These are phyloP conservation scores for Aspergillus persii DNA, from an alignment of 2,329 filamentous ascomycete species.

Conservation along the genomic window DNA sequence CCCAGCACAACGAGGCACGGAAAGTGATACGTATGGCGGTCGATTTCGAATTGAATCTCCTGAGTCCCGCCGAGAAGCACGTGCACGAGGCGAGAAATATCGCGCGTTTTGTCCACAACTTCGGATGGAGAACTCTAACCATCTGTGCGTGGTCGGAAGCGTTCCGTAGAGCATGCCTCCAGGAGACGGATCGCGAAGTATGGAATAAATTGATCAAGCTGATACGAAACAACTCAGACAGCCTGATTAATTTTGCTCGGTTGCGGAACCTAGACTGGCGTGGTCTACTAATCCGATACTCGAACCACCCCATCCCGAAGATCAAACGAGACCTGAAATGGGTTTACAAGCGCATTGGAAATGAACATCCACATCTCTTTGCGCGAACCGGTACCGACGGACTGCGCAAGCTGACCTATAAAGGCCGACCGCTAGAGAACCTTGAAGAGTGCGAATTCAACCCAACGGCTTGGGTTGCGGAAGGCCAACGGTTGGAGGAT, in stretches of 20 bases:
- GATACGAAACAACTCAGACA: slow-evolving; percentile 17
- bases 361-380: slow-evolving; percentile 16
- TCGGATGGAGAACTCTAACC: not conserved
- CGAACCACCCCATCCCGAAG: not conserved
- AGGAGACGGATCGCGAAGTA: not conserved
- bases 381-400: slow-evolving; percentile 4
- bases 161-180: not conserved
- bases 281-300: slow-evolving; percentile 4
- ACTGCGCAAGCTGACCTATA: slow-evolving; percentile 7
- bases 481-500: not conserved
- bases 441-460: slow-evolving; percentile 13
- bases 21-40: not conserved
- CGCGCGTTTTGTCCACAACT: not conserved
- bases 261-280: slow-evolving; percentile 25
- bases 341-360: not conserved
- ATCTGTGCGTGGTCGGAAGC: not conserved
- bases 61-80: not conserved
- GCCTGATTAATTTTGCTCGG: slow-evolving; percentile 26
- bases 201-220: slow-evolving; percentile 18
- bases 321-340: not conserved
- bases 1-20: not conserved
- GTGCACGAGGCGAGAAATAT: not conserved
- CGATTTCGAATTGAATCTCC: not conserved
- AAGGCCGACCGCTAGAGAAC: slow-evolving; percentile 13
- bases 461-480: slow-evolving; percentile 1